Percentiles rank a stretch among this genome's conserved stretches.
These are phyloP conservation scores for Cryphonectria naterciae DNA, from an alignment of 2,329 filamentous ascomycete genomes.

Conservation along the genomic window DNA sequence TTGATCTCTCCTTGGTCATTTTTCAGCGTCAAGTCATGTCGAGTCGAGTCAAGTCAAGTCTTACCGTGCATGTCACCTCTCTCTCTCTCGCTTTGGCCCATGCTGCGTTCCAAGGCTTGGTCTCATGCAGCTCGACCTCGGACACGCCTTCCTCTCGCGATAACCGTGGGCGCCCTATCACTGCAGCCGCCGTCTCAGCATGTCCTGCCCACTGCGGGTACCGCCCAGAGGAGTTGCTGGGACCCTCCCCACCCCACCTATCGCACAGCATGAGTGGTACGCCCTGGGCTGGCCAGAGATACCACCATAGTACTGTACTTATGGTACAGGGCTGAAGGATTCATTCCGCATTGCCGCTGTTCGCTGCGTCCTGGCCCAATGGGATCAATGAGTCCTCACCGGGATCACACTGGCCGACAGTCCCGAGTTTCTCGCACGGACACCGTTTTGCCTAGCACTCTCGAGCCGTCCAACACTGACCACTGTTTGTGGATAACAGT, in stretches of 20 bases:
- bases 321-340: slow-evolving; percentile 2
- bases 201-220: not conserved
- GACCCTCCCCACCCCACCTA: not conserved
- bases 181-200: slow-evolving; percentile 6
- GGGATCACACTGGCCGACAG: not conserved
- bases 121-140: not conserved
- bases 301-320: not conserved
- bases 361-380: not conserved
- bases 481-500: not conserved
- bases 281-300: not conserved
- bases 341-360: slow-evolving; percentile 5
- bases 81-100: not conserved
- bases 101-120: not conserved
- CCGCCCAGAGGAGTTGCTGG: not conserved
- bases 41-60: not conserved
- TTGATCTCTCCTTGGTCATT: not conserved
- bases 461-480: not conserved
- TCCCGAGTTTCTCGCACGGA: not conserved
- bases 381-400: not conserved
- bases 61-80: slow-evolving; percentile 2
- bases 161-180: not conserved
- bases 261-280: not conserved
- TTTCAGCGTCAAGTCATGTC: not conserved
- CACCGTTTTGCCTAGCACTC: not conserved
- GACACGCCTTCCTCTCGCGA: not conserved